Evolutionary conservation across 805 yeast species (phyloP).

Genomic region (Sugiyamaella floridensis): DNA sequence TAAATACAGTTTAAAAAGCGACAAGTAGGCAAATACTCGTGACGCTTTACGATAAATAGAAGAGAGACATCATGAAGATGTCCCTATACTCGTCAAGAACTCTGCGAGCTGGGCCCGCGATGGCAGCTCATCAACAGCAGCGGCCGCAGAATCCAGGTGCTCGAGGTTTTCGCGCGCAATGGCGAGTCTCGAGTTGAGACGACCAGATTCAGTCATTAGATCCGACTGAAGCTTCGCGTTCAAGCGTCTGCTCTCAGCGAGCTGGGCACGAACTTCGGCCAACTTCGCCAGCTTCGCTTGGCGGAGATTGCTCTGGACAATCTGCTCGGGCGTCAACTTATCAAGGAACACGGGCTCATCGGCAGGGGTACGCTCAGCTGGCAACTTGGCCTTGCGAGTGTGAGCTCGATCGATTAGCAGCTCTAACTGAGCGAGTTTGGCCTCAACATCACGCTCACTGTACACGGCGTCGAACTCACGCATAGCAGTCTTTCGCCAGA

Average conservation of each 20-base stretch:
- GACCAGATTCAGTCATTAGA: background rate
- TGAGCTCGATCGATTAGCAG: conserved; percentile 33
- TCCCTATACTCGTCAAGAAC: background rate
- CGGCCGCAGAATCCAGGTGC: conserved; percentile 9
- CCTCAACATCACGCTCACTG: conserved; percentile 37
- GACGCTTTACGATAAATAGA: background rate
- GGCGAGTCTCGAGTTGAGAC: background rate
- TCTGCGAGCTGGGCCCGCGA: conserved; percentile 8
- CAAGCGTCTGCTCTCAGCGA: conserved; percentile 1
- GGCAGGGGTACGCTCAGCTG: background rate
- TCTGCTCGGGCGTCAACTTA: conserved; percentile 26
- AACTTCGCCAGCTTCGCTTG: conserved; percentile 21
- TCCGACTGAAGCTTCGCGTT: conserved; percentile 9
- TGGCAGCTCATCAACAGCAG: conserved; percentile 10
- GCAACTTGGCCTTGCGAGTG: background rate
- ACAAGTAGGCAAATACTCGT: background rate
- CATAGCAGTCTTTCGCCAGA: conserved; percentile 41
- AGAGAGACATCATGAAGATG: background rate
- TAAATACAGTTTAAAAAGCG: background rate
- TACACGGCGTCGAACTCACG: conserved; percentile 51
- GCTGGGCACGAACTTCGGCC: conserved; percentile 10
- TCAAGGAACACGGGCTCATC: conserved; percentile 22
- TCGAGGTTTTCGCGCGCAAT: conserved; percentile 1
- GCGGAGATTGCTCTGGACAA: conserved; percentile 25
- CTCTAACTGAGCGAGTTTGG: conserved; percentile 35